These are phyloP conservation scores for Prototheca stagnorum DNA, from an alignment of 163 green algal species.

Conservation along the genomic window DNA sequence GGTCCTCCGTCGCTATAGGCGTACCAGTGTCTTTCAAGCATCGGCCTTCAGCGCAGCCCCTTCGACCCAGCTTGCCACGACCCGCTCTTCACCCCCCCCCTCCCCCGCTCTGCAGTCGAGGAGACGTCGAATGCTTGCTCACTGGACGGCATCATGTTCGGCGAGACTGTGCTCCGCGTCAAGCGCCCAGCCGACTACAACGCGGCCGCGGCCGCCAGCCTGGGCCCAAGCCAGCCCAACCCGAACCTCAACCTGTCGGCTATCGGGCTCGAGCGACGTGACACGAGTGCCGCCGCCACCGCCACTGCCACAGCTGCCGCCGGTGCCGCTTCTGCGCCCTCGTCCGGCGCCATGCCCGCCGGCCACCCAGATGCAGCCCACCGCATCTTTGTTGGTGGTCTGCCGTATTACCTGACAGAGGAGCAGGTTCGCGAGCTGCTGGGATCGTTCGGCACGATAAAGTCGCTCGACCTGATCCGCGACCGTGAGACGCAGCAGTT, in stretches of 20 bases:
- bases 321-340: too few species aligned
- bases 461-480: constrained; percentile 80
- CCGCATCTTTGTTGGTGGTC: constrained; percentile 90
- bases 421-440: constrained; percentile 86
- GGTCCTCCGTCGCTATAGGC: too few species aligned
- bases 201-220: constrained; percentile 41
- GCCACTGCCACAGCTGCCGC: too few species aligned
- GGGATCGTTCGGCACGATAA: constrained; percentile 69
- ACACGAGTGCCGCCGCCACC: background rate
- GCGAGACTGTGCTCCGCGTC: constrained; percentile 79
- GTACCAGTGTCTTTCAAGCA: background rate
- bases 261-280: constrained; percentile 51
- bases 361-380: too few species aligned
- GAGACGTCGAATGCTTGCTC: constrained; percentile 92
- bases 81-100: too few species aligned
- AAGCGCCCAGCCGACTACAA: constrained; percentile 95
- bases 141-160: constrained; percentile 93
- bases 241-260: constrained; percentile 81
- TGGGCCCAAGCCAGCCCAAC: constrained; percentile 70
- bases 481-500: constrained; percentile 80
- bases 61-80: too few species aligned
- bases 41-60: background rate
- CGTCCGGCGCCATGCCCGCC: too few species aligned
- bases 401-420: constrained; percentile 93
- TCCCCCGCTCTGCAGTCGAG: constrained; percentile 51